Evolutionary conservation across 495 filamentous ascomycete genomes (phyloP), one percentile per base, ranked within the genome.

Genomic region (Trichoderma virens): DNA sequence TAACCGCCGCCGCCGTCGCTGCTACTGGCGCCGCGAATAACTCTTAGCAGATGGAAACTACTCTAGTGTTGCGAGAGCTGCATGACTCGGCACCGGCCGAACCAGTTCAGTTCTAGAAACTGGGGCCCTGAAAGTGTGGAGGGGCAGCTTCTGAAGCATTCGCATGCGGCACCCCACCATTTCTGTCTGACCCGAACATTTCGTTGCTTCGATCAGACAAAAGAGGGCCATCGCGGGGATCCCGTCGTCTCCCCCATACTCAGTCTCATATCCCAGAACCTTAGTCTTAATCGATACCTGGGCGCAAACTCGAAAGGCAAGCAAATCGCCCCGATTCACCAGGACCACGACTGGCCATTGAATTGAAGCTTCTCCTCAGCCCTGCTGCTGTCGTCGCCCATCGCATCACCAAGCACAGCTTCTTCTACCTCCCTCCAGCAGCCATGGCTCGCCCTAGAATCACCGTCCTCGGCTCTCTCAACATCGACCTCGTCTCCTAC

Each of bases 391-490:
- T 39, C 38, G 7, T 39, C 7, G 38, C 38, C 38, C 11, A 20
- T 47, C 43, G n/a, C 43, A 23, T 20, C 43, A 1, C 43, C 18
- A 5, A 6, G 18, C 18, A 23, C 43, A 47, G 2, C n/a, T 20
- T 7, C 27, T 30, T 28, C 6, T 6, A 56, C 9, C 51, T 13
- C 27, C 51, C 18, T 51, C 56, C 56, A 18, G 31, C 39, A 38
- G 27, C 61, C 34, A 62, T 62, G 61, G 61, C 61, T 39, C 59
- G 59, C 1, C 61, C 61, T 27, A 77, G 75, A 63, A 84, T 98
- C 71, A 86, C 87, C 35, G 83, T 97, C 59, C 86, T 98, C 65
- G 94, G 94, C 68, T 97, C 93, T 56, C 86, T 98, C 61, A 98
- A 98, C 76, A 90, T 86, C 67, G 94, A 98, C 78, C 86, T 97